A percentile compares a stretch with the other conserved stretches of the same genome.
Conservation (phyloP, 2,329 filamentous ascomycete species). For the Nannizzia gypsea region DNA sequence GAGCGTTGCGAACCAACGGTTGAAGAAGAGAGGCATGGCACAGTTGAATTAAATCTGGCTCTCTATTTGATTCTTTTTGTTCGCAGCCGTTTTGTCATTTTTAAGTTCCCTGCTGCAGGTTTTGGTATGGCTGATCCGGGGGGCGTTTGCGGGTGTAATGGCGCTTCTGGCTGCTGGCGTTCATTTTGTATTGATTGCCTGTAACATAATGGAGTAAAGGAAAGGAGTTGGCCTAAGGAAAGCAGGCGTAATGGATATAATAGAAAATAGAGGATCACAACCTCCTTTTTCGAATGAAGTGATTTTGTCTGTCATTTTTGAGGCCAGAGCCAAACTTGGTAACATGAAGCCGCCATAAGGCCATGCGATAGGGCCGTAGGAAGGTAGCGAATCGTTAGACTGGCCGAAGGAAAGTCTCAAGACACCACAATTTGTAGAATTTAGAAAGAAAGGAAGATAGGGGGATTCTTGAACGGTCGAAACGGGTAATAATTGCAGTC, state of each 20-base stretch:
- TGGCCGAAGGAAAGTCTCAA: not conserved
- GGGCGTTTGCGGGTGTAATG: too few relatives aligned
- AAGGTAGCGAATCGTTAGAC: not conserved
- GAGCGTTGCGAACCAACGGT: slow-evolving; percentile 12
- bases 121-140: not conserved
- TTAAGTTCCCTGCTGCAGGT: not conserved
- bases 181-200: too few relatives aligned
- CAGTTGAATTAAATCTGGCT: not conserved
- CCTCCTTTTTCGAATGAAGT: not conserved
- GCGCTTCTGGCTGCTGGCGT: too few relatives aligned
- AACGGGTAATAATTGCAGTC: not conserved
- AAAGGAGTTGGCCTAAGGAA: too few relatives aligned
- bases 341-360: not conserved
- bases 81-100: not conserved
- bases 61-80: not conserved
- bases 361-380: not conserved
- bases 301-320: not conserved
- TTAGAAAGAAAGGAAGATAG: not conserved
- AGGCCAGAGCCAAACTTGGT: not conserved
- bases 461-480: not conserved
- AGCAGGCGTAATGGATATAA: not conserved
- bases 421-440: not conserved
- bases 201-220: too few relatives aligned
- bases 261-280: not conserved
- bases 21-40: not conserved